A percentile compares a stretch with the other conserved stretches of the same genome.
Evolutionary conservation across 164 flowering plant species (phyloP).

Genomic region (Magnolia sinica): DNA sequence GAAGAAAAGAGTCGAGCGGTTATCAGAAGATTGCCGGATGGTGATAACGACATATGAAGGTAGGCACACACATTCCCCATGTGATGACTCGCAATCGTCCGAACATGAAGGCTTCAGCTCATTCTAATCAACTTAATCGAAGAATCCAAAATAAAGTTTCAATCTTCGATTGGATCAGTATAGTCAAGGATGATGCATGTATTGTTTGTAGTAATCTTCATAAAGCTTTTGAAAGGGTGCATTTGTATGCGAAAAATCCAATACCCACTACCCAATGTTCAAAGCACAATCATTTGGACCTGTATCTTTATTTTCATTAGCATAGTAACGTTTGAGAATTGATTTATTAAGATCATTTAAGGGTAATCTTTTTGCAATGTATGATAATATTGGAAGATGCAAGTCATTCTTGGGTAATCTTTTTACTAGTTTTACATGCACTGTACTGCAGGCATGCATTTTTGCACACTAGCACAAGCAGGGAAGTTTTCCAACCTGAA

Average conservation of each 20-base stretch:
- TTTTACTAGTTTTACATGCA: no score
- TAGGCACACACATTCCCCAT: conserved; percentile 70
- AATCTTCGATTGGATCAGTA: neutral
- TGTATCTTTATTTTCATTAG: neutral
- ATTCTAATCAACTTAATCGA: conserved; percentile 27
- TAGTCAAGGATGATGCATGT: neutral
- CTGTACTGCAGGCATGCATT: no score
- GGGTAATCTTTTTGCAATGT: no score
- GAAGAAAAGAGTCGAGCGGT: conserved; percentile 75
- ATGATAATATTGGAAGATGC: no score
- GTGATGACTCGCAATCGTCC: conserved; percentile 67
- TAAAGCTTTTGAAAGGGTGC: neutral
- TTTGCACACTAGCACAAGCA: no score
- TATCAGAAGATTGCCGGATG: conserved; percentile 78
- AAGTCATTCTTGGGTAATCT: no score
- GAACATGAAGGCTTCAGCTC: conserved; percentile 63
- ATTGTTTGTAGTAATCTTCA: neutral
- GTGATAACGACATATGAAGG: conserved; percentile 91
- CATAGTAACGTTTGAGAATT: neutral
- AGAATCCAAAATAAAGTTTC: neutral
- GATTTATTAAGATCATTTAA: neutral
- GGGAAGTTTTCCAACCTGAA: no score
- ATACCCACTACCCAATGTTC: neutral
- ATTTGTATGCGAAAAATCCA: neutral
- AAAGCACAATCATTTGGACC: neutral